Base-by-base conservation (phyloP, 495 filamentous ascomycete genomes). In the Saxispiralis lemnorum region DNA sequence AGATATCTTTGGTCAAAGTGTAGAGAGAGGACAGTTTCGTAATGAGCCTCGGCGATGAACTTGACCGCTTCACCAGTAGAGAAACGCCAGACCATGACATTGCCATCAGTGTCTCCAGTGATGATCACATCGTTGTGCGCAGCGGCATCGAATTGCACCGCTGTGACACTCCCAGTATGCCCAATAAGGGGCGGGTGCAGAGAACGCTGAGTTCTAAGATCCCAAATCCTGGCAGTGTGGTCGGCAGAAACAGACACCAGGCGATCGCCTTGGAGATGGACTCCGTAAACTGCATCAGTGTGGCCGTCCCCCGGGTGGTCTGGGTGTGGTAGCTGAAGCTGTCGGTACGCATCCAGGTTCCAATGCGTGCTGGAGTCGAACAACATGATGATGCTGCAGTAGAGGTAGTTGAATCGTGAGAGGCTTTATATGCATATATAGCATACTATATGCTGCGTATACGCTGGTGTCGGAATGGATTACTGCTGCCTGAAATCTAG, bases 201-300 rank as follows among this genome's bases (percentile, higher is more conserved):
- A 20, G 94, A 66, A 36, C 89, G 73, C 48, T 79, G 74, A 0
- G 83, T 89, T 12, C 81, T 72, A 46, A 96, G 57, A 56, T 94
- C 73, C 89, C 89, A 99, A 17, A 94, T 78, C 34, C 93, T 78
- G 36, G 96, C 63, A 0, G 85, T 84, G 37, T 68, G 77, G 50
- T 99, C 89, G 32, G 89, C 70, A 53, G 87, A 95, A 19, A 92
- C 89, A 54, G 85, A 94, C 38, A 96, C 88, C 11, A 99, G 73
- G n/a, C n/a, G n/a, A n/a, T n/a, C n/a, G n/a, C n/a, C n/a, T n/a
- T n/a, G n/a, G n/a, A n/a, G n/a, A n/a, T n/a, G n/a, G n/a, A n/a
- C n/a, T n/a, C n/a, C n/a, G n/a, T n/a, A n/a, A n/a, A n/a, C n/a
- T n/a, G n/a, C n/a, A n/a, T n/a, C n/a, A n/a, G n/a, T n/a, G n/a